These are phyloP conservation scores for Zea luxurians DNA, from an alignment of 176 grass and related monocot genomes.

Conservation along the genomic window DNA sequence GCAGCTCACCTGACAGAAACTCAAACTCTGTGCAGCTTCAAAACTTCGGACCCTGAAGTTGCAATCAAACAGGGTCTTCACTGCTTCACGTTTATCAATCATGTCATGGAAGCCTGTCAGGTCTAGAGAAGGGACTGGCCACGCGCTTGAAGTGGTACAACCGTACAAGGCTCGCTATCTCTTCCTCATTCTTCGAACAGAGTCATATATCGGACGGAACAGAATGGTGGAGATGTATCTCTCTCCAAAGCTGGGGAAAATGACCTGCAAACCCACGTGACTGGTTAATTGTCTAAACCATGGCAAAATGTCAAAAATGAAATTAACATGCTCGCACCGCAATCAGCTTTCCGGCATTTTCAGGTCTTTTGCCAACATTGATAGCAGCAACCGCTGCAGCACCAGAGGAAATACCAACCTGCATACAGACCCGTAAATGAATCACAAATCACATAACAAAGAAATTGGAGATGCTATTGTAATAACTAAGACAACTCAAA, in stretches of 20 bases:
- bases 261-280: constrained; percentile 56
- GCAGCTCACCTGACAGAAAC: constrained; percentile 7
- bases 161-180: constrained; percentile 37
- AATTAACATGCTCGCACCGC: constrained; percentile 54
- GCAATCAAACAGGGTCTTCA: constrained; percentile 9
- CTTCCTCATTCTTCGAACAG: constrained; percentile 70
- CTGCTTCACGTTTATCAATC: background rate
- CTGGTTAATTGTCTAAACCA: constrained; percentile 27
- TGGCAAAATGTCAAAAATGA: background rate
- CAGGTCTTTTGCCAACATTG: constrained; percentile 77
- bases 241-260: constrained; percentile 96
- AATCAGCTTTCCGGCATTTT: constrained; percentile 94
- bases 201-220: constrained; percentile 77
- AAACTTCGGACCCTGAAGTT: constrained; percentile 10
- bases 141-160: background rate
- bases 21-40: constrained; percentile 4
- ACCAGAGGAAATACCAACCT: constrained; percentile 97
- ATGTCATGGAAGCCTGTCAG: background rate
- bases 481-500: background rate
- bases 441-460: background rate
- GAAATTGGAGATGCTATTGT: background rate
- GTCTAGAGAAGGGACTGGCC: background rate
- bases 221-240: constrained; percentile 79
- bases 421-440: constrained; percentile 33
- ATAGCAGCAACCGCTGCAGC: constrained; percentile 85